Percentiles rank a stretch among this genome's conserved stretches.
Conservation (phyloP, 441 rosid genomes). For the Gossypium gossypioides region DNA sequence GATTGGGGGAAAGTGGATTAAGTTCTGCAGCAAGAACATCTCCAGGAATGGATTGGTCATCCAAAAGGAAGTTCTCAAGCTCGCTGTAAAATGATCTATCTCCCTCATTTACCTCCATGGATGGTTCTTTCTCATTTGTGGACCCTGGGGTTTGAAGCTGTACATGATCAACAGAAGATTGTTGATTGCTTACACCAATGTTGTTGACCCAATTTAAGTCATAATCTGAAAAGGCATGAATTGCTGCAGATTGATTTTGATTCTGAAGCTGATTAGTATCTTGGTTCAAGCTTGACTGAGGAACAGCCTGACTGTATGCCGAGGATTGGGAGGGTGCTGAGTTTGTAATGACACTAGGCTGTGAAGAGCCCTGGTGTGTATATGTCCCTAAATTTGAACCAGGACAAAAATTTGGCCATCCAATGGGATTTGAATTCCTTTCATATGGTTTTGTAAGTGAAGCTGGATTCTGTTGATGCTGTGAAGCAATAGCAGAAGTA, state of each 20-base stretch:
- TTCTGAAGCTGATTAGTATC: constrained; percentile 13
- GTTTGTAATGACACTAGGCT: constrained; percentile 11
- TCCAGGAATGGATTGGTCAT: constrained; percentile 23
- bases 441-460: constrained; percentile 19
- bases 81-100: constrained; percentile 18
- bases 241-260: constrained; percentile 15
- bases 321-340: constrained; percentile 23
- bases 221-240: constrained; percentile 16
- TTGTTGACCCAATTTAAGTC: constrained; percentile 16
- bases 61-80: constrained; percentile 31
- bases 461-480: constrained; percentile 12
- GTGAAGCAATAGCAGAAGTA: constrained; percentile 19
- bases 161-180: constrained; percentile 17
- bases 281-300: constrained; percentile 21
- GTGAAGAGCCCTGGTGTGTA: constrained; percentile 12
- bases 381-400: constrained; percentile 12
- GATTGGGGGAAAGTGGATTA: constrained; percentile 23
- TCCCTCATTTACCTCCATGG: constrained; percentile 15
- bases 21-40: constrained; percentile 16
- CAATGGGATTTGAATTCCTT: constrained; percentile 13
- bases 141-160: constrained; percentile 8
- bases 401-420: constrained; percentile 17
- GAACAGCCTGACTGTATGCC: constrained; percentile 19
- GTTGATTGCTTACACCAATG: constrained; percentile 17
- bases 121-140: constrained; percentile 16